phyloP scores from a whole-genome alignment of 768 basidiomycete species.

The Boletus rubroflammeus region DNA sequence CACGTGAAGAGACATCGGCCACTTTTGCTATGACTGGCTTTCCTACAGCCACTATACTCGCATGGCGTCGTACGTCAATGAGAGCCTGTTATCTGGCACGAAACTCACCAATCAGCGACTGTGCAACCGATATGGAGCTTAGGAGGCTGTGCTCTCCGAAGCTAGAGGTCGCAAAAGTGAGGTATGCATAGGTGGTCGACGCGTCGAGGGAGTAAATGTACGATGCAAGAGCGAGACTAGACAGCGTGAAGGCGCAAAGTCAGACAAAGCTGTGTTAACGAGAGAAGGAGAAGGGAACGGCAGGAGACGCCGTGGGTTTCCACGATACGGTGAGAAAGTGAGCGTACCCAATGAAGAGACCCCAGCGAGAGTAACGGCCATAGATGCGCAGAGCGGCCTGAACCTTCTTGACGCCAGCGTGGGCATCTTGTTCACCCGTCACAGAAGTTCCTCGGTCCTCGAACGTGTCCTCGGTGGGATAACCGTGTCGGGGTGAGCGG shows the following conservation, averaged over 20 bases:
- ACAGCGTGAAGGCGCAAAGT: neutral
- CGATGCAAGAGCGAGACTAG: constrained; percentile 58
- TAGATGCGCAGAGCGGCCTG: constrained; percentile 51
- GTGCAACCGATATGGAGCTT: constrained; percentile 51
- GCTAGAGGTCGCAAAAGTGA: constrained; percentile 51
- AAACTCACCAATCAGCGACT: constrained; percentile 50
- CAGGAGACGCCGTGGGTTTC: neutral
- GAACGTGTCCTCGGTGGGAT: neutral
- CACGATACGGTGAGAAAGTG: neutral
- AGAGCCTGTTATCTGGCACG: neutral
- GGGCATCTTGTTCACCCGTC: constrained; percentile 24
- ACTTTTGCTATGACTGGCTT: constrained; percentile 76
- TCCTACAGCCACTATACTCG: constrained; percentile 39
- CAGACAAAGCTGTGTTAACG: neutral
- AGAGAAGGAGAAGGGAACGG: neutral
- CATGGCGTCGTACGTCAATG: constrained; percentile 7
- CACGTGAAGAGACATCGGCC: constrained; percentile 67
- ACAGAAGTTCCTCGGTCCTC: neutral
- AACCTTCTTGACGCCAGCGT: constrained; percentile 43
- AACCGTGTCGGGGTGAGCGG: neutral
- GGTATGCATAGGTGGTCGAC: constrained; percentile 65
- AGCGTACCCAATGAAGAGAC: constrained; percentile 53
- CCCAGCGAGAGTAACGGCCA: constrained; percentile 54
- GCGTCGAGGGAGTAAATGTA: constrained; percentile 77
- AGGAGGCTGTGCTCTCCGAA: constrained; percentile 54